A percentile compares a stretch with the other conserved stretches of the same genome.
These are phyloP conservation scores for Lipomyces sp. DNA, from an alignment of 805 yeast genomes.

Conservation along the genomic window DNA sequence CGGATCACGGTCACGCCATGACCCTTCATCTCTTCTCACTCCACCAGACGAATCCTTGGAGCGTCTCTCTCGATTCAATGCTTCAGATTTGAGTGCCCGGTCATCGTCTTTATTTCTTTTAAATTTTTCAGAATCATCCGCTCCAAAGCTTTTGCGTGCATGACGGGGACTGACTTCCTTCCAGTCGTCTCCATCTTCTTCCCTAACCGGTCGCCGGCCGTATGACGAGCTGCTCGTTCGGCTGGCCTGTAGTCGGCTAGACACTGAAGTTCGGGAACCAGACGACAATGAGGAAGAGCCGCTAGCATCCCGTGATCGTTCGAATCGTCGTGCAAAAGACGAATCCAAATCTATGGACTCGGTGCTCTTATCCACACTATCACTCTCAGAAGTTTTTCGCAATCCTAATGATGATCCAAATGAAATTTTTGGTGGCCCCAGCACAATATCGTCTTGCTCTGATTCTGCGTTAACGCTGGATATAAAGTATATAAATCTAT, in stretches of 20 bases:
- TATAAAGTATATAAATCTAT: not conserved
- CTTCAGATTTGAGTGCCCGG: not conserved
- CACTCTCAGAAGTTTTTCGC: conserved; percentile 4
- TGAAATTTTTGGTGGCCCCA: conserved; percentile 36
- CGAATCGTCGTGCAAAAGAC: conserved; percentile 8
- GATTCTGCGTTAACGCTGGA: not conserved
- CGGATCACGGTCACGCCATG: conserved; percentile 33
- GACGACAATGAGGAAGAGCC: not conserved
- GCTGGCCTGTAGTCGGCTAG: not conserved
- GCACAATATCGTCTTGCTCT: conserved; percentile 24
- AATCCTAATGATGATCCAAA: conserved; percentile 17
- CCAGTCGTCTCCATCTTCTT: conserved; percentile 15
- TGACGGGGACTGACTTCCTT: conserved; percentile 13
- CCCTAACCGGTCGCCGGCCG: not conserved
- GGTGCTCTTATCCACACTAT: not conserved
- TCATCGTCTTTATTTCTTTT: conserved; percentile 17
- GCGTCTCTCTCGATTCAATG: conserved; percentile 18
- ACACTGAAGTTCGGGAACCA: not conserved
- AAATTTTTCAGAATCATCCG: conserved; percentile 13
- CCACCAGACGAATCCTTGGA: conserved; percentile 10
- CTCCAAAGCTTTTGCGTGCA: conserved; percentile 2
- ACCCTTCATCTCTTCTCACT: conserved; percentile 27
- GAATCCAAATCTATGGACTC: conserved; percentile 1
- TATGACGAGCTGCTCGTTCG: not conserved
- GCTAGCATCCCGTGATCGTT: conserved; percentile 10